Base-by-base conservation (phyloP, 805 yeast genomes). In the Candida dajiaensis region DNA sequence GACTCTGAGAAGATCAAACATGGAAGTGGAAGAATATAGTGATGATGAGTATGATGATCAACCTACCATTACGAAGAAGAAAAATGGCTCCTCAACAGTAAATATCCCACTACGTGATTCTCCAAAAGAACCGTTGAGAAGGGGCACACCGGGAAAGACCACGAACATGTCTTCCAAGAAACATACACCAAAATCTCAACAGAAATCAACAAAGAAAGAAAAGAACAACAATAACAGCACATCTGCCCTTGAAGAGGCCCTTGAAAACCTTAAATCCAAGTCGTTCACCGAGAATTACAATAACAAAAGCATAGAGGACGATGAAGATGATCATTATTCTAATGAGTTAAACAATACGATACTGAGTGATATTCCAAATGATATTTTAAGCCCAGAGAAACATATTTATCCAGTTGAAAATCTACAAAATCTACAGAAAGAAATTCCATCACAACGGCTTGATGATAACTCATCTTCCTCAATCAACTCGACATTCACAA, bases 351-450 rank as follows among this genome's bases (percentile, higher is more conserved):
- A 51, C 31, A 53, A 51, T n/a, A 58, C 63, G 1, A 20, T 57
- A 3, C 16, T 44, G 16, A 56, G 59, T 41, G 57, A 49, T 13
- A 38, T 56, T 29, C 63, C 63, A 0, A 46, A 43, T 47, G 63
- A 58, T 25, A 40, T 58, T 10, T 21, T 57, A 16, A 57, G 61
- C 38, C 63, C 63, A 8, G 63, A 58, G 44, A 58, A 55, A 40
- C 59, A 54, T 23, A 18, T 43, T 0, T 56, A 55, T 38, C 57
- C 58, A 11, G 8, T 37, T 16, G 56, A 55, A n/a, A 50, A 55
- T 19, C 16, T 52, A 6, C 26, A 50, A 21, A 50, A 29, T 20
- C 12, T 26, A 22, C 33, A 42, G 22, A 15, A 37, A 16, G 11
- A 33, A 20, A n/a, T 7, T 4, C 3, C 15, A 13, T 28, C 31